A percentile compares a stretch with the other conserved stretches of the same genome.
Conservation (phyloP, 1,139 yeast species). For the Chernovozyma aurita region DNA sequence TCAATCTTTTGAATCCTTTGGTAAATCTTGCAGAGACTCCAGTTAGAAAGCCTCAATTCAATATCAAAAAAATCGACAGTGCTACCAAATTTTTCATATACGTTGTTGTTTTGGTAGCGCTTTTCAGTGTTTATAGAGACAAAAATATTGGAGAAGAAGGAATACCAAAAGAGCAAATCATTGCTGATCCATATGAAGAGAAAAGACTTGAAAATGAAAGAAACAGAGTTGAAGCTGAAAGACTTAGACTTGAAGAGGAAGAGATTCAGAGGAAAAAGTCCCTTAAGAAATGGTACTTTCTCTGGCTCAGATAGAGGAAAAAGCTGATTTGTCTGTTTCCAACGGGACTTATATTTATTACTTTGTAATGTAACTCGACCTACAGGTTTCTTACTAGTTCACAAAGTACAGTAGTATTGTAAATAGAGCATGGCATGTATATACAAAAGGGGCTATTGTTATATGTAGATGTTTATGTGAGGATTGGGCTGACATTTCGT, state of each 20-base stretch:
- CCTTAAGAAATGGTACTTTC: constrained; percentile 22
- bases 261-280: constrained; percentile 14
- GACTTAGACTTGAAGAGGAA: constrained; percentile 8
- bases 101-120: constrained; percentile 34
- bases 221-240: constrained; percentile 5
- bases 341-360: too few species aligned
- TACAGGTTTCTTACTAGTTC: too few species aligned
- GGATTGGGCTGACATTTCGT: too few species aligned
- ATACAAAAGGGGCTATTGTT: too few species aligned
- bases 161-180: constrained; percentile 34
- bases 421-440: too few species aligned
- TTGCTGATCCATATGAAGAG: constrained; percentile 34
- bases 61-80: constrained; percentile 50
- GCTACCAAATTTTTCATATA: constrained; percentile 51
- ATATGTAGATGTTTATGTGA: too few species aligned
- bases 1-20: constrained; percentile 29
- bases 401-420: too few species aligned
- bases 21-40: constrained; percentile 46
- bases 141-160: constrained; percentile 48
- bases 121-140: constrained; percentile 47
- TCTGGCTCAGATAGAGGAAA: constrained; percentile 17
- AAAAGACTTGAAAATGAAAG: constrained; percentile 19
- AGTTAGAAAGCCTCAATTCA: constrained; percentile 46
- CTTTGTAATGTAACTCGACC: too few species aligned
- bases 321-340: not conserved